Percentiles rank a stretch among this genome's conserved stretches.
These are phyloP conservation scores for Schizopora paradoxa DNA, from an alignment of 1,284 basidiomycete species.

Conservation along the genomic window DNA sequence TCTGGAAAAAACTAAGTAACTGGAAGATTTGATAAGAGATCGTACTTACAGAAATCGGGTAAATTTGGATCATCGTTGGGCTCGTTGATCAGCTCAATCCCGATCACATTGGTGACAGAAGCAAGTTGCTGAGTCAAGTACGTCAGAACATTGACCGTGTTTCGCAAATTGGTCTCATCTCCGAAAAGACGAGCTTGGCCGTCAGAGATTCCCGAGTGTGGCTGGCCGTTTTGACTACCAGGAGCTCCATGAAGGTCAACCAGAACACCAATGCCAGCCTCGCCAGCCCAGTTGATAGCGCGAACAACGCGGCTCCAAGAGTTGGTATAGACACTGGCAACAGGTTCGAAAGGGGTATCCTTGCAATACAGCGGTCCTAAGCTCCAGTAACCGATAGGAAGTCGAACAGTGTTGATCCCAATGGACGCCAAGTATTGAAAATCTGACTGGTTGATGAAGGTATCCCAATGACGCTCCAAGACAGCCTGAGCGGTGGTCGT, in stretches of 20 bases:
- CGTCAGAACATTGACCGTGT: constrained; percentile 54
- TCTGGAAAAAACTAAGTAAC: constrained; percentile 31
- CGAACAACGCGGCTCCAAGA: constrained; percentile 57
- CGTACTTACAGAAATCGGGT: constrained; percentile 47
- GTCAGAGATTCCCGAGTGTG: constrained; percentile 72
- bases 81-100: constrained; percentile 76
- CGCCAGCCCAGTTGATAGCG: constrained; percentile 64
- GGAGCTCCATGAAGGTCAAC: constrained; percentile 72
- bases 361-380: constrained; percentile 42
- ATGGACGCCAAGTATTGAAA: constrained; percentile 55
- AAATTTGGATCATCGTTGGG: constrained; percentile 46
- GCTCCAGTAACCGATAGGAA: constrained; percentile 69
- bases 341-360: constrained; percentile 54
- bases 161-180: constrained; percentile 43
- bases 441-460: constrained; percentile 63
- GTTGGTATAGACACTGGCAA: constrained; percentile 56
- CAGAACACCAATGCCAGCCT: constrained; percentile 65
- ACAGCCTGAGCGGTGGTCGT: constrained; percentile 42
- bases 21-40: constrained; percentile 1
- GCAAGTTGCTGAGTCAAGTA: constrained; percentile 54
- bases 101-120: constrained; percentile 68
- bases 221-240: constrained; percentile 66
- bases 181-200: constrained; percentile 52
- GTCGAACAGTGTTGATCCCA: constrained; percentile 69
- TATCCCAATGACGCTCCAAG: constrained; percentile 77